These are phyloP conservation scores for Isoetes engelmannii DNA, from an alignment of 83 land plant genomes.

Conservation along the genomic window DNA sequence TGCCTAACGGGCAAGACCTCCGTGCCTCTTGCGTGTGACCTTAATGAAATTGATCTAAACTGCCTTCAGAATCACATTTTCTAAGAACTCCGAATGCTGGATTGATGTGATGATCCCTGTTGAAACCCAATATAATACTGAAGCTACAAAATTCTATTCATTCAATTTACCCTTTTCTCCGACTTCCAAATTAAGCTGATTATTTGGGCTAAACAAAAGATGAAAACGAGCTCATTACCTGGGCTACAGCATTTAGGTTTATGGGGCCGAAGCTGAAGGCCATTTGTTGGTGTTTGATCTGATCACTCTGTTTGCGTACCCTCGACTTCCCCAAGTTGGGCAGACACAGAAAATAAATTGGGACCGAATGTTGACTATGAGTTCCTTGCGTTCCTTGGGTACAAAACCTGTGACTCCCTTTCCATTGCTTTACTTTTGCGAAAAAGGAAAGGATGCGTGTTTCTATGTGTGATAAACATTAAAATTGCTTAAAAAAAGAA, in stretches of 20 bases:
- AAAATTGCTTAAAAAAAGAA: too few species aligned
- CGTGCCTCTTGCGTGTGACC: background rate
- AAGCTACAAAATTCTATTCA: too few species aligned
- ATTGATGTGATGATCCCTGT: background rate
- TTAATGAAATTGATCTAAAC: background rate
- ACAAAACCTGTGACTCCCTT: too few species aligned
- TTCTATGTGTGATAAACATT: too few species aligned
- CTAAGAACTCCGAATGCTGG: background rate
- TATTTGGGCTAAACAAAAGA: background rate
- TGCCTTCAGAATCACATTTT: background rate
- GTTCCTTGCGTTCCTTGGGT: too few species aligned
- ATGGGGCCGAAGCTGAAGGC: slow-evolving; percentile 46
- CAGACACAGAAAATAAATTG: too few species aligned
- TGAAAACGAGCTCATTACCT: slow-evolving; percentile 25
- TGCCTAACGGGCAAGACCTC: background rate
- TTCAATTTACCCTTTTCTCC: too few species aligned
- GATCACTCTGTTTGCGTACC: background rate
- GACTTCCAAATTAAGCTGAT: too few species aligned
- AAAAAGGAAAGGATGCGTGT: too few species aligned
- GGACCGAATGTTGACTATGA: too few species aligned
- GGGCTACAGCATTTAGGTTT: slow-evolving; percentile 55
- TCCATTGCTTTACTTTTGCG: too few species aligned
- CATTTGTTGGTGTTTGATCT: slow-evolving; percentile 22
- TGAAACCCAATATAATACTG: background rate
- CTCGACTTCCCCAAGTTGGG: too few species aligned